These are phyloP conservation scores for Phytophthora pinifolia DNA, from an alignment of 352 stramenopile genomes.

Conservation along the genomic window DNA sequence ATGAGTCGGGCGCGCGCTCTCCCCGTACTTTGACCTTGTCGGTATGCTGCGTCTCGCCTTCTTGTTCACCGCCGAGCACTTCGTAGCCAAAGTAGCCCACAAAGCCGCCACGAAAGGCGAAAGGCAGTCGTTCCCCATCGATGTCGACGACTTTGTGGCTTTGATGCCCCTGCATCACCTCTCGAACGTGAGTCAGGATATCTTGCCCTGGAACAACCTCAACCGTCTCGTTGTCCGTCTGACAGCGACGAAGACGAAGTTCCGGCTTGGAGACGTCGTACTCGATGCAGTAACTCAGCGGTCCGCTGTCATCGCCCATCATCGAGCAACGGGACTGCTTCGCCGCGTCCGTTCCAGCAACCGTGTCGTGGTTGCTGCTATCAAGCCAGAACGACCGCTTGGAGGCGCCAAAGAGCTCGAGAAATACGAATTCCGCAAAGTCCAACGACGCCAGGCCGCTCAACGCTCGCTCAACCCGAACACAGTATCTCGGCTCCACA, in stretches of 20 bases:
- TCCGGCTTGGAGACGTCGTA: constrained; percentile 58
- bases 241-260: constrained; percentile 37
- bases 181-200: constrained; percentile 47
- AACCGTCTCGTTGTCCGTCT: constrained; percentile 22
- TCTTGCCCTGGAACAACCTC: constrained; percentile 20
- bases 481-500: constrained; percentile 11
- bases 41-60: constrained; percentile 20
- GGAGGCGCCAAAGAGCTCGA: constrained; percentile 44
- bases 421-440: constrained; percentile 66
- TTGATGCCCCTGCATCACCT: constrained; percentile 35
- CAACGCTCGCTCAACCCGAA: constrained; percentile 42
- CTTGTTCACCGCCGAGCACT: constrained; percentile 51
- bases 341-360: constrained; percentile 18
- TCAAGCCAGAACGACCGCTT: constrained; percentile 78
- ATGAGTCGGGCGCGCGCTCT: constrained; percentile 75
- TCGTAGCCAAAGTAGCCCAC: constrained; percentile 91
- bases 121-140: constrained; percentile 41
- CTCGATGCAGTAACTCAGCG: constrained; percentile 63
- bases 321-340: constrained; percentile 58
- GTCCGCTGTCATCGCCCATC: constrained; percentile 70
- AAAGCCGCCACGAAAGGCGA: constrained; percentile 81
- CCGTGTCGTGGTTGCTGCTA: constrained; percentile 66
- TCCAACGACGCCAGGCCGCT: constrained; percentile 48
- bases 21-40: constrained; percentile 11
- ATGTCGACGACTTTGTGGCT: constrained; percentile 35